Percentiles rank a stretch among this genome's conserved stretches.
These are phyloP conservation scores for Arachnomyces sp. DNA, from an alignment of 2,329 filamentous ascomycete species.

Conservation along the genomic window DNA sequence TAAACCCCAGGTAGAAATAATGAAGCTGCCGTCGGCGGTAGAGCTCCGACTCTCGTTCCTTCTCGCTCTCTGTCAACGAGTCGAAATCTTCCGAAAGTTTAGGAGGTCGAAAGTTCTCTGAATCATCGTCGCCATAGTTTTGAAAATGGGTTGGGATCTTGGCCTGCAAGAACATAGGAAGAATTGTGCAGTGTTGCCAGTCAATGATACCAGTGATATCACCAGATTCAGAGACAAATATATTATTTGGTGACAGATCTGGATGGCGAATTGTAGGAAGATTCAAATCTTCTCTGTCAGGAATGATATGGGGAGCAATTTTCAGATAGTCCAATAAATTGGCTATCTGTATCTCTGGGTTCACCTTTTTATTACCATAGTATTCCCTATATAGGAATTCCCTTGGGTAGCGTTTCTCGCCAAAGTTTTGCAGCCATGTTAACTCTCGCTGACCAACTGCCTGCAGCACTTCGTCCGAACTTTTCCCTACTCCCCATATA, in stretches of 20 bases:
- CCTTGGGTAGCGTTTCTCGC: not conserved
- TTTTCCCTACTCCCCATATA: conserved; percentile 1
- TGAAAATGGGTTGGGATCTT: conserved; percentile 30
- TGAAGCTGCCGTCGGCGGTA: not conserved
- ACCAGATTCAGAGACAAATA: conserved; percentile 21
- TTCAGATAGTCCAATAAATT: conserved; percentile 4
- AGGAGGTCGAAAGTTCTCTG: conserved; percentile 1
- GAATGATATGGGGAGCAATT: conserved; percentile 3
- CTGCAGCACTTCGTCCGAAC: not conserved
- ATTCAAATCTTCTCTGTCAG: conserved; percentile 16
- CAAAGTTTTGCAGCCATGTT: not conserved
- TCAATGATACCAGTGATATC: conserved; percentile 34
- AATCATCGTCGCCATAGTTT: conserved; percentile 22
- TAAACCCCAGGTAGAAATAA: conserved; percentile 4
- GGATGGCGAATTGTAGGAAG: conserved; percentile 18
- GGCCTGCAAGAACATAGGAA: conserved; percentile 26
- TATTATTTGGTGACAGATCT: conserved; percentile 23
- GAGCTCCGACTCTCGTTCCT: not conserved
- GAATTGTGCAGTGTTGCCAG: conserved; percentile 28
- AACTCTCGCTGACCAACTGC: not conserved
- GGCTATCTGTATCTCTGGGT: conserved; percentile 5
- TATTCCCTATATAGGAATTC: conserved; percentile 3
- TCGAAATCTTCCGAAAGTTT: not conserved
- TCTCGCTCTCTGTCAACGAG: not conserved
- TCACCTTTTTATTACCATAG: conserved; percentile 1